Conservation (phyloP, 768 basidiomycete genomes). For the Lepiota brunneoincarnata region DNA sequence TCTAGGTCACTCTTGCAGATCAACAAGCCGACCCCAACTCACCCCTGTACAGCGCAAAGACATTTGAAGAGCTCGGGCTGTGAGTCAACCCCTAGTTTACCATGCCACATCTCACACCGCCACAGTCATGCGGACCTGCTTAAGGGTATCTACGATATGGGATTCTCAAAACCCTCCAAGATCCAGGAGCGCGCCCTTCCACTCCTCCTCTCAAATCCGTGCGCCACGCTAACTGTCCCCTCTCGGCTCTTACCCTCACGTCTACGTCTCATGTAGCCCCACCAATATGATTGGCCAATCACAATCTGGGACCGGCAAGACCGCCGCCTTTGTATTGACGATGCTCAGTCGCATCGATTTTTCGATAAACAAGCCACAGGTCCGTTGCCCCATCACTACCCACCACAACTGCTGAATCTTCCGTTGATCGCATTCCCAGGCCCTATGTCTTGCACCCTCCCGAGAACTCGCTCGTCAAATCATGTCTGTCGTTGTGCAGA, state of each 20-base stretch:
- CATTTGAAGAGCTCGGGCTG: conserved; percentile 95
- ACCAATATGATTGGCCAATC: conserved; percentile 99
- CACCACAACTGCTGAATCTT: no score
- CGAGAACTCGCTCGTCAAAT: conserved; percentile 97
- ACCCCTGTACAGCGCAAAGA: conserved; percentile 90
- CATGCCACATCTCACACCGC: conserved; percentile 52
- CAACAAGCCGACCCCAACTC: conserved; percentile 95
- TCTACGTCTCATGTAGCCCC: conserved; percentile 52
- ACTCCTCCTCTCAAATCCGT: conserved; percentile 92
- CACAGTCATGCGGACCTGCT: conserved; percentile 79
- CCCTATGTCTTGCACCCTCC: no score
- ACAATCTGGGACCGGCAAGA: conserved; percentile 98
- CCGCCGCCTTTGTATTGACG: conserved; percentile 95
- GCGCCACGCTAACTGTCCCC: neutral
- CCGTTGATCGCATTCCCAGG: no score
- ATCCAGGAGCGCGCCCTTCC: conserved; percentile 98
- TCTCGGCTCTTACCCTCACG: no score
- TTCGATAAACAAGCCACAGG: conserved; percentile 81
- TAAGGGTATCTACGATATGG: conserved; percentile 93
- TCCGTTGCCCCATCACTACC: no score
- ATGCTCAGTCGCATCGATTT: conserved; percentile 96
- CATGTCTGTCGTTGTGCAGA: conserved; percentile 88
- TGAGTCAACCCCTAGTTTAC: conserved; percentile 48
- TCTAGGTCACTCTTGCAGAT: conserved; percentile 93
- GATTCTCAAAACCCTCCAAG: no score